Conservation (phyloP, 495 filamentous ascomycete species). For the Penicillium taxi region DNA sequence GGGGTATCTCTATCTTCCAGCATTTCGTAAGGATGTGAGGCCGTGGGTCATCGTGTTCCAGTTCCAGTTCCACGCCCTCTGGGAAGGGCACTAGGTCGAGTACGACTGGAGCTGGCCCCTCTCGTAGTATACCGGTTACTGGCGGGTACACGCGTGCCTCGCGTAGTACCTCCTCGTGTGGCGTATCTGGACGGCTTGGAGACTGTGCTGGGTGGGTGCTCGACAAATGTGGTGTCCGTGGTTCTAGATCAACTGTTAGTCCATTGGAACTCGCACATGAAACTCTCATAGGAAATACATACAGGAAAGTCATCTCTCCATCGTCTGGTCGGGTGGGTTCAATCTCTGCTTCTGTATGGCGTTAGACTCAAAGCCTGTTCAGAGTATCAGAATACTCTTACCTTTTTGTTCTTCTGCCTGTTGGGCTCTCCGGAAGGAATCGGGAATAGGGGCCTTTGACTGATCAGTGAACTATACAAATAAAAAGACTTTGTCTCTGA, state of each 20-base stretch:
- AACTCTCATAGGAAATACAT: slow-evolving; percentile 20
- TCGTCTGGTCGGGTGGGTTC: slow-evolving; percentile 33
- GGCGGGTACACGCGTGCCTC: slow-evolving; percentile 33
- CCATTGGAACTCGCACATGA: neutral
- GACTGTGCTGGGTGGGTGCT: slow-evolving; percentile 60
- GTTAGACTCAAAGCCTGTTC: slow-evolving; percentile 7
- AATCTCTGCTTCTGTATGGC: slow-evolving; percentile 24
- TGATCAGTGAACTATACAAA: neutral
- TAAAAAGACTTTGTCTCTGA: neutral
- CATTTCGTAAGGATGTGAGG: too few relatives aligned
- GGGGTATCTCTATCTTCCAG: too few relatives aligned
- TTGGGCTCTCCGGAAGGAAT: slow-evolving; percentile 65
- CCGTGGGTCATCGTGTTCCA: too few relatives aligned
- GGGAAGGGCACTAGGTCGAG: slow-evolving; percentile 35
- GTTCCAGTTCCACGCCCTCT: slow-evolving; percentile 32
- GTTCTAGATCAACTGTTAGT: slow-evolving; percentile 47
- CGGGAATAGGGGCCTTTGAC: slow-evolving; percentile 51
- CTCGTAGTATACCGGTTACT: slow-evolving; percentile 39
- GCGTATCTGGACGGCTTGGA: slow-evolving; percentile 60
- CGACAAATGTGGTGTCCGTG: slow-evolving; percentile 89
- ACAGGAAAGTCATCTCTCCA: slow-evolving; percentile 85
- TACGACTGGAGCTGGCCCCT: slow-evolving; percentile 21
- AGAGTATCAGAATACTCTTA: slow-evolving; percentile 9
- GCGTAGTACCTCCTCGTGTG: slow-evolving; percentile 30
- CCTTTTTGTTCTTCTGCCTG: slow-evolving; percentile 45